A percentile compares a stretch with the other conserved stretches of the same genome.
Evolutionary conservation across 176 grass and related monocot genomes (phyloP).

Genomic region (Oryza meridionalis): DNA sequence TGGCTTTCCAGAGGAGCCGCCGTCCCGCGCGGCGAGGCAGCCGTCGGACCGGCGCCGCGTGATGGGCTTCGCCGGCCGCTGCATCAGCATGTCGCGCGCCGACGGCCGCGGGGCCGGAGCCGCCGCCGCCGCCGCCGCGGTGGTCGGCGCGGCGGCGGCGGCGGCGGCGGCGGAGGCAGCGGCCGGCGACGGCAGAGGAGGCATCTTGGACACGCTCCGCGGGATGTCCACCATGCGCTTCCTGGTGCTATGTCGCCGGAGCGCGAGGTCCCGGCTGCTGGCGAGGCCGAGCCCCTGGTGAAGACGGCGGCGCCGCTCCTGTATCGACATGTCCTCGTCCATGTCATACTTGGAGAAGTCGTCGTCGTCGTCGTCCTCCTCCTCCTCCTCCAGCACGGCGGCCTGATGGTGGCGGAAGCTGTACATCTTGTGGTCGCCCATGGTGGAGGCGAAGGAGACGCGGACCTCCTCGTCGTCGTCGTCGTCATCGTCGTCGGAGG

Average conservation of each 20-base stretch:
- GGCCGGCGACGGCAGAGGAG: neutral
- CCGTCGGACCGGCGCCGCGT: conserved; percentile 46
- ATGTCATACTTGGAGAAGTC: conserved; percentile 61
- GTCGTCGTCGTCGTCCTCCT: conserved; percentile 39
- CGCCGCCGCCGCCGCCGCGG: neutral
- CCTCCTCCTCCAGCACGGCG: conserved; percentile 38
- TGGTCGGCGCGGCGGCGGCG: neutral
- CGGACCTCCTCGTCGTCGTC: conserved; percentile 74
- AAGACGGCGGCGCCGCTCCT: conserved; percentile 84
- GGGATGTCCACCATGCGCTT: conserved; percentile 38
- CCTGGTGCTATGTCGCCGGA: conserved; percentile 56
- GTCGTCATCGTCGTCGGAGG: conserved; percentile 54
- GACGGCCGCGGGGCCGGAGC: neutral
- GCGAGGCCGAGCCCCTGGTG: conserved; percentile 81
- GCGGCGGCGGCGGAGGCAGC: neutral
- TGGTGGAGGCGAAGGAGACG: conserved; percentile 76
- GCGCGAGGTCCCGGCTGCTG: conserved; percentile 59
- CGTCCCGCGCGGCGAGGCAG: conserved; percentile 33
- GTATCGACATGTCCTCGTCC: conserved; percentile 69
- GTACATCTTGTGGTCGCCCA: conserved; percentile 37
- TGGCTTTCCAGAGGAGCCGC: neutral
- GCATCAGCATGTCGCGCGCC: neutral
- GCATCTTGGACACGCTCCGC: conserved; percentile 15
- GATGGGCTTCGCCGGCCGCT: conserved; percentile 17
- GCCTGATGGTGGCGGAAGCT: conserved; percentile 58